Percentiles rank a stretch among this genome's conserved stretches.
Evolutionary conservation across 2,329 filamentous ascomycete species (phyloP).

Genomic region (Alternaria ventricosa): DNA sequence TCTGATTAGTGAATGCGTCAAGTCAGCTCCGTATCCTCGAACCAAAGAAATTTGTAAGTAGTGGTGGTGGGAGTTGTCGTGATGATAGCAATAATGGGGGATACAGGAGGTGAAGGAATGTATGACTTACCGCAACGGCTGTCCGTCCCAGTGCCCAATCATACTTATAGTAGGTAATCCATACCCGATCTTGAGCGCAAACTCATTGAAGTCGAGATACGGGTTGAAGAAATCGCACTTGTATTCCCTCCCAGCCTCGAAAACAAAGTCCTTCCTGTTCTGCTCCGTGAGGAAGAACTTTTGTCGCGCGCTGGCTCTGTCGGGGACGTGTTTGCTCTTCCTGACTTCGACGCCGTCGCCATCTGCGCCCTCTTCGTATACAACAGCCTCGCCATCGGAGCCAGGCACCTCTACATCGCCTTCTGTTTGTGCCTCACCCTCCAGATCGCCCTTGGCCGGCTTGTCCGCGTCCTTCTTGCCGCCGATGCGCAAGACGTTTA

Average conservation of each 20-base stretch:
- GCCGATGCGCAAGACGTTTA: conserved; percentile 78
- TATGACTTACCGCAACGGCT: conserved; percentile 68
- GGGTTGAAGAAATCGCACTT: conserved; percentile 84
- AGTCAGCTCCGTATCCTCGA: conserved; percentile 15
- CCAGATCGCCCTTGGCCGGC: conserved; percentile 40
- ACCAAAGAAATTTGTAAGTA: background rate
- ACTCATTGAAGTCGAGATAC: conserved; percentile 85
- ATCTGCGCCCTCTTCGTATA: conserved; percentile 61
- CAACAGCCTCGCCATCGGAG: conserved; percentile 52
- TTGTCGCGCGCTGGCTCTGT: conserved; percentile 56
- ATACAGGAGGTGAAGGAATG: background rate
- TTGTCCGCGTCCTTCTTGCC: conserved; percentile 25
- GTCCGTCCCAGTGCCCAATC: conserved; percentile 81
- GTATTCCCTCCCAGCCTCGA: conserved; percentile 68
- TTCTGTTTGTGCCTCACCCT: conserved; percentile 54
- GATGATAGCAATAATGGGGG: too few relatives aligned
- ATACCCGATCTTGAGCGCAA: conserved; percentile 64
- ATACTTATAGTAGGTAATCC: conserved; percentile 75
- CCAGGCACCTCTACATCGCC: conserved; percentile 55
- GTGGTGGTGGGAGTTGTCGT: too few relatives aligned
- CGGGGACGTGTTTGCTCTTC: conserved; percentile 50
- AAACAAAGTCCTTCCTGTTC: conserved; percentile 64
- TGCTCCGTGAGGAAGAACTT: conserved; percentile 66
- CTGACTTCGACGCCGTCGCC: conserved; percentile 53
- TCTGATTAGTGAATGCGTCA: conserved; percentile 55